Evolutionary conservation across 805 yeast genomes (phyloP), one percentile per base, ranked within the genome.

Genomic region (Candida cerambycidarum): DNA sequence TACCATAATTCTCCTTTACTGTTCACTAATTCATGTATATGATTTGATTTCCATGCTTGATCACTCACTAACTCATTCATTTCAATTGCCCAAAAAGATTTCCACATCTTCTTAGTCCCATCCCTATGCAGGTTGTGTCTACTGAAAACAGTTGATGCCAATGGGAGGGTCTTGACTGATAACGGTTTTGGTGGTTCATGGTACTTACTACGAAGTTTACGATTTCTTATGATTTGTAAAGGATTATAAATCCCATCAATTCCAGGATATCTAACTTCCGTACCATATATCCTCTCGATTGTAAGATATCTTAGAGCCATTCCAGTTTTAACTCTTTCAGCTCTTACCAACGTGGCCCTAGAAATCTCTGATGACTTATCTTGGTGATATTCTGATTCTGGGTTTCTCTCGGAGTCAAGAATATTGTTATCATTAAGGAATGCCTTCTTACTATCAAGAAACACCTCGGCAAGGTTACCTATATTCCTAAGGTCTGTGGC

Each of bases 221-320:
- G 71, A 61, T 88, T 84, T 43, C 97, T 66, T 19, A 89, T 79
- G n/a, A 82, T 75, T 61, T 87, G 96, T 33, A 89, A 65, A 3
- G 96, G 96, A 56, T 89, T 89, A 66, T 82, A 89, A 3, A 78
- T 75, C 2, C 83, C 86, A 43, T 82, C 88, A 2, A 84, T 75
- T 2, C 77, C 78, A 2, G 70, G 73, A 48, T 75, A 73, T 23
- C 36, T 43, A 13, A 39, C 41, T 0, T 56, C 55, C 2, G 44
- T 47, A 13, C 47, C 43, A 27, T 71, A 63, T 18, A 65, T 62
- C 44, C 73, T 61, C 48, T 75, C 79, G 21, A 81, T 46, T 39
- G 71, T 64, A 12, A 64, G 57, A 53, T 79, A 82, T 54, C 76
- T 79, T 44, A 73, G 62, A 21, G 74, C 77, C 8, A 82, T 46